These are phyloP conservation scores for Xerocomellus chrysenteron DNA, from an alignment of 768 basidiomycete genomes.

Conservation along the genomic window DNA sequence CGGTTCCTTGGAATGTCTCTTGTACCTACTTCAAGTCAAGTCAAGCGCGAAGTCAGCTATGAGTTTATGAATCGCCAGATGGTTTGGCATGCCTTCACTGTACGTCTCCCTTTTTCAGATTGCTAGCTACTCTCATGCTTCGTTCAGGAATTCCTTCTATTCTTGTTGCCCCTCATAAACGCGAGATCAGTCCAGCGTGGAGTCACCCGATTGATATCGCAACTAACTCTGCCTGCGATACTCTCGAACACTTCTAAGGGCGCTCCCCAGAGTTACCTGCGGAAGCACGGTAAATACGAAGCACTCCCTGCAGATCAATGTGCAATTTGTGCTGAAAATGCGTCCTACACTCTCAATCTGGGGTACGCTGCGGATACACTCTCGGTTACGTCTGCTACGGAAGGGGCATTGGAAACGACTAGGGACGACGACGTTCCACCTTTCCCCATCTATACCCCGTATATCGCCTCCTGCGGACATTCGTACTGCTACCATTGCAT, in stretches of 20 bases:
- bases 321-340: conserved; percentile 85
- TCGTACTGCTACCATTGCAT: conserved; percentile 94
- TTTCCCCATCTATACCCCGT: conserved; percentile 77
- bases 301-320: conserved; percentile 74
- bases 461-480: conserved; percentile 81
- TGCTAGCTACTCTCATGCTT: not conserved
- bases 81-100: conserved; percentile 99
- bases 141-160: conserved; percentile 90
- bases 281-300: conserved; percentile 61
- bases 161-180: conserved; percentile 84
- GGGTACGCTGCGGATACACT: conserved; percentile 54
- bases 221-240: conserved; percentile 31
- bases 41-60: conserved; percentile 87
- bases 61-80: conserved; percentile 99
- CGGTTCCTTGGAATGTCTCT: conserved; percentile 74
- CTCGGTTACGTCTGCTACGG: conserved; percentile 25
- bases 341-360: conserved; percentile 57
- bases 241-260: conserved; percentile 28
- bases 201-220: conserved; percentile 37
- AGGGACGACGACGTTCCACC: conserved; percentile 42
- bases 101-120: conserved; percentile 37
- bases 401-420: conserved; percentile 12
- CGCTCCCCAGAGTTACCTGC: conserved; percentile 8
- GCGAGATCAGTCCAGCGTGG: conserved; percentile 62
- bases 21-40: conserved; percentile 64